Evolutionary conservation across 192 early-diverging fungal genomes (phyloP).

Genomic region (Mortierella antarctica): DNA sequence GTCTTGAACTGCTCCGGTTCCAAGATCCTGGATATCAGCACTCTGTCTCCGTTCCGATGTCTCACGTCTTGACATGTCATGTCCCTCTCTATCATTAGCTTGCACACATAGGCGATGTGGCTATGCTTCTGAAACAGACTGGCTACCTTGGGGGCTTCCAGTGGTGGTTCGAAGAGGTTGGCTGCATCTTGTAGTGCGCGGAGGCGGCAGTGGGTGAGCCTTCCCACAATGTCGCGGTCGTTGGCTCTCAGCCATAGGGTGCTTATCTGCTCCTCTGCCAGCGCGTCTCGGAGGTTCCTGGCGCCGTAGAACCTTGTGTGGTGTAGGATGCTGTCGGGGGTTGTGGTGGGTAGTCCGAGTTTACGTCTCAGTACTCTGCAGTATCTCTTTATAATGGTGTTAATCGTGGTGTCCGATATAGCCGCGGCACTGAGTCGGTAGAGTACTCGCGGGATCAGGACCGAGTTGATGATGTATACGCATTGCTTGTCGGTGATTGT

Average conservation of each 20-base stretch:
- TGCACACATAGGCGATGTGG: background rate
- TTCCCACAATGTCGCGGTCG: conserved; percentile 6
- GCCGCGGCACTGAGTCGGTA: conserved; percentile 2
- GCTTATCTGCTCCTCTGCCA: conserved; percentile 24
- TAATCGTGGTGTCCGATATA: background rate
- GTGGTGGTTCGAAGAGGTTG: background rate
- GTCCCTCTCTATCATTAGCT: conserved; percentile 6
- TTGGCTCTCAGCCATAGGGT: conserved; percentile 9
- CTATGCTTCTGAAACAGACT: background rate
- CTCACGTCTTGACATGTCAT: background rate
- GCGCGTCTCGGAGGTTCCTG: conserved; percentile 6
- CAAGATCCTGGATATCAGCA: too few relatives aligned
- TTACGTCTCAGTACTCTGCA: conserved; percentile 3
- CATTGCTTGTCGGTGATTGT: conserved; percentile 23
- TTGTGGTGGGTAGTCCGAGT: conserved; percentile 6
- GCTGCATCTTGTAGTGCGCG: background rate
- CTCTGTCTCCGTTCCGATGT: background rate
- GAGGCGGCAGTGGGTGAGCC: conserved; percentile 3
- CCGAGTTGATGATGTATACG: conserved; percentile 18
- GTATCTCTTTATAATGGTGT: conserved; percentile 8
- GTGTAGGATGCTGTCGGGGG: conserved; percentile 26
- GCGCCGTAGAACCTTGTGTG: conserved; percentile 7
- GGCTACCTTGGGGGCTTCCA: background rate
- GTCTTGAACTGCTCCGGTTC: too few relatives aligned
- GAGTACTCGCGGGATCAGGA: conserved; percentile 6